phyloP scores from a whole-genome alignment of 495 filamentous ascomycete genomes.

The Aspergillus sparsus region DNA sequence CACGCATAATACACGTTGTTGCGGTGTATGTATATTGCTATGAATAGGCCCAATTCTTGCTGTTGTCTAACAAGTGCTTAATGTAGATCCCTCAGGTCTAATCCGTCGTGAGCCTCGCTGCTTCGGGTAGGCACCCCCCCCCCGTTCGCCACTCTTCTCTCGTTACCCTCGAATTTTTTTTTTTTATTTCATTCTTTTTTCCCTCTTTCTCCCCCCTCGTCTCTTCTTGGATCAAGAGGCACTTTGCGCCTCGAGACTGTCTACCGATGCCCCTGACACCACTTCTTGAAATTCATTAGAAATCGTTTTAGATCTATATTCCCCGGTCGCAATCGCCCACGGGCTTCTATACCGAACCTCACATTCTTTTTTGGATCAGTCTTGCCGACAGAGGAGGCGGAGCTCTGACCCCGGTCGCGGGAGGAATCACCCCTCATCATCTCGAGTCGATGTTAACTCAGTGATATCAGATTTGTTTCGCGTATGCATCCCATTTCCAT shows the following conservation, averaged over 20 bases:
- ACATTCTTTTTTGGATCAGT: background rate
- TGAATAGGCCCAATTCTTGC: slow-evolving; percentile 4
- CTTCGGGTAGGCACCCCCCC: slow-evolving; percentile 22
- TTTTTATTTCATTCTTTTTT: background rate
- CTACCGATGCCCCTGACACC: background rate
- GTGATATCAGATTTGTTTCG: slow-evolving; percentile 38
- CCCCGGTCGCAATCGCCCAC: background rate
- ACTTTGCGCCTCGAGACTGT: slow-evolving; percentile 12
- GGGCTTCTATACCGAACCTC: background rate
- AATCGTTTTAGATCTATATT: background rate
- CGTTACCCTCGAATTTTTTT: slow-evolving; percentile 14
- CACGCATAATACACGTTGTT: slow-evolving; percentile 4
- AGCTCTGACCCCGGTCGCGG: slow-evolving; percentile 12
- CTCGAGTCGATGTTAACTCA: slow-evolving; percentile 36
- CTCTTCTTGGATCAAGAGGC: background rate
- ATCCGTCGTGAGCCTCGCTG: slow-evolving; percentile 14
- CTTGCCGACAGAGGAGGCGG: background rate
- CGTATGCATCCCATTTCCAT: slow-evolving; percentile 14
- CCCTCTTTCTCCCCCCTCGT: too few species aligned
- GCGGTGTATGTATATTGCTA: slow-evolving; percentile 8
- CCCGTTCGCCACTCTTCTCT: slow-evolving; percentile 24
- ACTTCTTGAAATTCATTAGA: background rate
- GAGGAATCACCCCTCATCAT: slow-evolving; percentile 13
- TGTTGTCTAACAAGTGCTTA: slow-evolving; percentile 11
- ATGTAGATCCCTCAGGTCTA: slow-evolving; percentile 2